These are phyloP conservation scores for Hypoxylon sp. DNA, from an alignment of 2,329 filamentous ascomycete genomes.

Conservation along the genomic window DNA sequence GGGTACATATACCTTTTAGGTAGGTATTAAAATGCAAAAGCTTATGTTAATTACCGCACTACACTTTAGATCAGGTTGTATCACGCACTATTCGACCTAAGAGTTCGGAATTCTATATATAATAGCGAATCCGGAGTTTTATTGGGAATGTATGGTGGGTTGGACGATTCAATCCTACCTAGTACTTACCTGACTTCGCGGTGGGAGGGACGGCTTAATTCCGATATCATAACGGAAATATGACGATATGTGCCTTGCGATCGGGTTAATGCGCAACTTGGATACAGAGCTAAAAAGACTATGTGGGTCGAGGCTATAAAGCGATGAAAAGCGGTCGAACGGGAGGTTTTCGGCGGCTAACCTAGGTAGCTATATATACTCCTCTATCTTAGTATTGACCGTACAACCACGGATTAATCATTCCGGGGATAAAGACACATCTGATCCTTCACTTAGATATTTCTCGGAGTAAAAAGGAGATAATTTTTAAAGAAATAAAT, in stretches of 20 bases:
- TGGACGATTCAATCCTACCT: not conserved
- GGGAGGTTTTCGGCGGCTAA: not conserved
- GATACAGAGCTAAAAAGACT: not conserved
- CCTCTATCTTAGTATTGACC: not conserved
- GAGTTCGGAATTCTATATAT: not conserved
- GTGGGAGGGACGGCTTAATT: not conserved
- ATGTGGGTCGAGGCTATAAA: not conserved
- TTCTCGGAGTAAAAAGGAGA: constrained; percentile 2
- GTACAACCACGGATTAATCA: not conserved
- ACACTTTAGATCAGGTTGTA: constrained; percentile 6
- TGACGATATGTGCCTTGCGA: not conserved
- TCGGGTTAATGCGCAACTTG: not conserved
- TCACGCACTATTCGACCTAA: constrained; percentile 8
- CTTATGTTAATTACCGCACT: not conserved
- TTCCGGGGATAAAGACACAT: not conserved
- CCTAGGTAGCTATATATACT: too few relatives aligned
- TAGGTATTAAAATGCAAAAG: not conserved
- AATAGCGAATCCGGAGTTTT: constrained; percentile 8
- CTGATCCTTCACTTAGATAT: not conserved
- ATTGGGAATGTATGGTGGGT: not conserved
- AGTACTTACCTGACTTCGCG: not conserved
- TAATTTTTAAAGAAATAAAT: not conserved
- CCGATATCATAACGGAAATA: not conserved
- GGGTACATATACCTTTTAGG: not conserved
- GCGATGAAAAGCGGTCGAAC: not conserved